Evolutionary conservation across 495 filamentous ascomycete species (phyloP).

Genomic region (Xylaria telfairii): DNA sequence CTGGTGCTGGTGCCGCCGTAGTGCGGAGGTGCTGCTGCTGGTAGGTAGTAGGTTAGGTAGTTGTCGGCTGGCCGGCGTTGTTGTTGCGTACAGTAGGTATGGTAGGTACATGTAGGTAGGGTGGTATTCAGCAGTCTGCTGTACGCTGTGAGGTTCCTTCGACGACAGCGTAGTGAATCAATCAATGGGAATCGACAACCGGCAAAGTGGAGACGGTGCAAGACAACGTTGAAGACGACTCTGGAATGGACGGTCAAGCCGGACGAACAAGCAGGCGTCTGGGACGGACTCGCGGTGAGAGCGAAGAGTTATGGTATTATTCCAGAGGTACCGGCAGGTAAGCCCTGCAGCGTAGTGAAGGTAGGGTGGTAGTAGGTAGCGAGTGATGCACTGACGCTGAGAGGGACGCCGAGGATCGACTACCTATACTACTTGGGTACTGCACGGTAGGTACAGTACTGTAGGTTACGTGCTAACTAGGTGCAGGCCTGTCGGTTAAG

Average conservation of each 20-base stretch:
- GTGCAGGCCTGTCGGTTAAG: background rate
- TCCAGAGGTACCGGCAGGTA: slow-evolving; percentile 9
- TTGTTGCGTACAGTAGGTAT: background rate
- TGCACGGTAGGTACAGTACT: too few species aligned
- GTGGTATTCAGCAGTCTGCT: background rate
- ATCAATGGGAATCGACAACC: background rate
- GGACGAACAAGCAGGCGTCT: slow-evolving; percentile 15
- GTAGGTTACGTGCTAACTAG: background rate
- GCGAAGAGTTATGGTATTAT: background rate
- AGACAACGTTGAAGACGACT: background rate
- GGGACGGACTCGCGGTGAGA: slow-evolving; percentile 14
- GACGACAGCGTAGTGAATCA: background rate
- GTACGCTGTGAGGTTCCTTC: background rate
- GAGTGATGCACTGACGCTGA: background rate
- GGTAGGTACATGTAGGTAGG: background rate
- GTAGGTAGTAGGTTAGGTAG: background rate
- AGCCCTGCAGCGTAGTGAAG: background rate
- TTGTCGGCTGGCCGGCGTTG: slow-evolving; percentile 1
- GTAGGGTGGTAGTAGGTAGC: background rate
- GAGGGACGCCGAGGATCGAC: background rate
- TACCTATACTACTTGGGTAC: too few species aligned
- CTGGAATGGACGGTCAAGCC: slow-evolving; percentile 7
- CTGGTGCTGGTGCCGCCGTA: background rate
- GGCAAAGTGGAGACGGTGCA: slow-evolving; percentile 8
- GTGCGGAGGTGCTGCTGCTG: background rate